Base-by-base conservation (phyloP, 2,329 filamentous ascomycete genomes). In the Sclerotiophoma versabilis region DNA sequence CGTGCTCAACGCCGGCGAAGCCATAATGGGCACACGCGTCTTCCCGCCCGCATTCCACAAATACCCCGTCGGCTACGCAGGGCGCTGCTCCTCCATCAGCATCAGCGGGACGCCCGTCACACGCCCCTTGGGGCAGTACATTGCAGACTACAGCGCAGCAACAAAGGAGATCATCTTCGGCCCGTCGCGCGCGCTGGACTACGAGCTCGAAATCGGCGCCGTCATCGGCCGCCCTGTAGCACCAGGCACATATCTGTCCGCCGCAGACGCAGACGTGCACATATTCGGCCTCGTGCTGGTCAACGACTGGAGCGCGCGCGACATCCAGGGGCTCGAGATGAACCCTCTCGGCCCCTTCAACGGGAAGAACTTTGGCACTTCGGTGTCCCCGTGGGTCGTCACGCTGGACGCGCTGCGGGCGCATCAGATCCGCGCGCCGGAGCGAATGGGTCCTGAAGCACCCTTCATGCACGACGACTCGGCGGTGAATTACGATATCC, bases 291-390 rank as follows among this genome's bases (percentile, higher is more conserved):
- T 86, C n/a, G 81, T 85, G 0, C 70, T 88, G 30, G 63, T 88
- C 11, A 88, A 88, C 58, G 85, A 88, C 57, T 88, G 85, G 85
- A 82, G 55, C 15, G 82, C 84, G 17, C 76, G 85, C n/a, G 85
- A 88, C 64, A 84, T 88, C 17, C 85, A 88, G 66, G 79, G 72
- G 0, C 75, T 84, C 19, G 86, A 88, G 60, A 87, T 87, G 84
- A 76, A 75, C 2, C 84, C 84, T 0, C 71, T 87, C 0, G 85
- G 85, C 0, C 86, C 86, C 0, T 79, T 87, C 46, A 85, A 87
- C 44, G 79, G 81, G 2, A 89, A 88, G 67, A 82, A 80, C 26
- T 86, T 87, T 36, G 80, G 79, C 6, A 88, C 84, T 0, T 80
- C 78, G 0, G 82, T 88, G 19, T 84, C 82, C 0, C 84, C 86